A percentile compares a stretch with the other conserved stretches of the same genome.
Conservation (phyloP, 805 yeast genomes). For the Candida multigemmis region DNA sequence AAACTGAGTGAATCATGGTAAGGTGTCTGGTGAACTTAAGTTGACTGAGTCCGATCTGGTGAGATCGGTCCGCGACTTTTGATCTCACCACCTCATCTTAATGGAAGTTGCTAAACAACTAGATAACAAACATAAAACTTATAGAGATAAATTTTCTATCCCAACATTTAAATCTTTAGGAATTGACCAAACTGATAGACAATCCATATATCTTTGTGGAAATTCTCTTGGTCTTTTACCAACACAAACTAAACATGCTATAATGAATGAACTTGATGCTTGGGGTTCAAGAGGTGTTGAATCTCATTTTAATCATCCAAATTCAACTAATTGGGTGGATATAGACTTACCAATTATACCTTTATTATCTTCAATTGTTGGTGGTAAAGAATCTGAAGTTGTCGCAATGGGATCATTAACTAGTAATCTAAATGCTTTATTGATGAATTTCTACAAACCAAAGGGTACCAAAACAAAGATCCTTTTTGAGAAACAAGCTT, state of each 20-base stretch:
- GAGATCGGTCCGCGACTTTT: constrained; percentile 1
- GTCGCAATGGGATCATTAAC: constrained; percentile 87
- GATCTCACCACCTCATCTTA: background rate
- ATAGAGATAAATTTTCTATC: constrained; percentile 41
- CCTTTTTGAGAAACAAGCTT: constrained; percentile 77
- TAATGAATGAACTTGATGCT: constrained; percentile 63
- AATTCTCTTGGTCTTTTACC: constrained; percentile 95
- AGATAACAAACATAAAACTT: constrained; percentile 31
- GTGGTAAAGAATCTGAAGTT: constrained; percentile 68
- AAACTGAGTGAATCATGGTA: constrained; percentile 81
- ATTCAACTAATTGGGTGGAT: constrained; percentile 68
- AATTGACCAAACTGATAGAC: constrained; percentile 12
- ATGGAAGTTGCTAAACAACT: constrained; percentile 13
- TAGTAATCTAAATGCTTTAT: constrained; percentile 65
- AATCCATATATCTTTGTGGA: constrained; percentile 69
- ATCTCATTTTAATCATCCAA: constrained; percentile 70
- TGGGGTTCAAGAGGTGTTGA: constrained; percentile 82
- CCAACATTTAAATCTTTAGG: constrained; percentile 67
- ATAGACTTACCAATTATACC: constrained; percentile 73
- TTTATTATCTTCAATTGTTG: constrained; percentile 63
- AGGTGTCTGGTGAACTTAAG: too few species aligned
- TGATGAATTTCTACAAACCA: constrained; percentile 72
- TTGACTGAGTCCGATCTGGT: background rate
- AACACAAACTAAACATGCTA: constrained; percentile 41
- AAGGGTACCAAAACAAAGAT: constrained; percentile 51